These are phyloP conservation scores for Lactifluus pinguis DNA, from an alignment of 768 basidiomycete species.

Conservation along the genomic window DNA sequence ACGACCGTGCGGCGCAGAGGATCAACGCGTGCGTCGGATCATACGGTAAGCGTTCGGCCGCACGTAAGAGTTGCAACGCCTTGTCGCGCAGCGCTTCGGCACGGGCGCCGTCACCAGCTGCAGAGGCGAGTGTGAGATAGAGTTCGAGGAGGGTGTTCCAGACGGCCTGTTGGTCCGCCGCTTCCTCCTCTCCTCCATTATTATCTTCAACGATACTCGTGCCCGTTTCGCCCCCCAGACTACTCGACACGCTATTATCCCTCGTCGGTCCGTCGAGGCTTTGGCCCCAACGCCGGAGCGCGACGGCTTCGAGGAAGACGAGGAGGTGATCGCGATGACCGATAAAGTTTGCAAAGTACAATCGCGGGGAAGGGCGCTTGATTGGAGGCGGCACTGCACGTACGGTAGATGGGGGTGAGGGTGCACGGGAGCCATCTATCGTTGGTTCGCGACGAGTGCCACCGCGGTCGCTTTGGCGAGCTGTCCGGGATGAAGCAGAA, in stretches of 20 bases:
- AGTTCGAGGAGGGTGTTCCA: slow-evolving; percentile 97
- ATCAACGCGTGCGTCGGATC: slow-evolving; percentile 92
- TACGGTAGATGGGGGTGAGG: slow-evolving; percentile 24
- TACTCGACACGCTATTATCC: slow-evolving; percentile 12
- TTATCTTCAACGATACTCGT: slow-evolving; percentile 16
- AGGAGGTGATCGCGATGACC: slow-evolving; percentile 81
- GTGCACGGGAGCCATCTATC: slow-evolving; percentile 26
- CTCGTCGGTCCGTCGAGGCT: slow-evolving; percentile 35
- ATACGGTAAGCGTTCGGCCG: slow-evolving; percentile 49
- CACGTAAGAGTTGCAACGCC: slow-evolving; percentile 62
- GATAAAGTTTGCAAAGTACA: slow-evolving; percentile 92
- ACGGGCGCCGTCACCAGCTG: slow-evolving; percentile 19
- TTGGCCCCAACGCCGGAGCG: slow-evolving; percentile 72
- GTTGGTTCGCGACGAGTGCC: slow-evolving; percentile 32
- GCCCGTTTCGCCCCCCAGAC: slow-evolving; percentile 1
- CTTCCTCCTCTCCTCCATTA: slow-evolving; percentile 25
- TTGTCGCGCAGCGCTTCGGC: slow-evolving; percentile 40
- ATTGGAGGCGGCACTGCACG: slow-evolving; percentile 22
- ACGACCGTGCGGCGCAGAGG: slow-evolving; percentile 76
- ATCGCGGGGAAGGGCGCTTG: slow-evolving; percentile 65
- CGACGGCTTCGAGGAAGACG: slow-evolving; percentile 82
- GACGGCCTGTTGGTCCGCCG: slow-evolving; percentile 66
- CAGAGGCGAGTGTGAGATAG: slow-evolving; percentile 58
- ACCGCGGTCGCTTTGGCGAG: slow-evolving; percentile 12
- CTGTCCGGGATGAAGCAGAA: slow-evolving; percentile 7